Conservation (phyloP, 208 protist genomes). For the Phytomonas sp. region DNA sequence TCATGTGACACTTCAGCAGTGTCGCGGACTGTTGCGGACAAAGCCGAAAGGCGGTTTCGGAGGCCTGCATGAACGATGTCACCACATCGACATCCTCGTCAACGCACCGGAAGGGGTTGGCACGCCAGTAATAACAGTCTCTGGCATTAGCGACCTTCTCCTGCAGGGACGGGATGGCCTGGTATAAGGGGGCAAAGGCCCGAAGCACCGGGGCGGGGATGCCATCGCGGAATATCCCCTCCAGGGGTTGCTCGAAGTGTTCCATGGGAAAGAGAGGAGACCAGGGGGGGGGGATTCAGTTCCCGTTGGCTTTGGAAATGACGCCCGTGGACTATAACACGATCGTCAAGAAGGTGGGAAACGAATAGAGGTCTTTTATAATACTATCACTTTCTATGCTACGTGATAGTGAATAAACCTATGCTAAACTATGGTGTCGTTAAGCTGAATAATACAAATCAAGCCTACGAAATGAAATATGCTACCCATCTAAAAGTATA, state of each 20-base stretch:
- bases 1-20: constrained; percentile 90
- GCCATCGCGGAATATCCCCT: constrained; percentile 88
- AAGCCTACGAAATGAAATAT: background rate
- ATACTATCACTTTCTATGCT: background rate
- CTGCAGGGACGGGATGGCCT: constrained; percentile 75
- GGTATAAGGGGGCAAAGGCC: constrained; percentile 82
- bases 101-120: constrained; percentile 78
- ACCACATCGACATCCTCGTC: constrained; percentile 77
- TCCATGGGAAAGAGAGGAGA: too few relatives aligned
- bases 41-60: constrained; percentile 79
- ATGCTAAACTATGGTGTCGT: background rate
- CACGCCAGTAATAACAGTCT: constrained; percentile 89
- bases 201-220: constrained; percentile 85
- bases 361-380: constrained; percentile 4
- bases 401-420: background rate
- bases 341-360: background rate
- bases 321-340: background rate
- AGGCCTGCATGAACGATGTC: constrained; percentile 81
- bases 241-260: constrained; percentile 72
- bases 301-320: background rate
- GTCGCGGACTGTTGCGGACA: constrained; percentile 87
- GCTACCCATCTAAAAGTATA: background rate
- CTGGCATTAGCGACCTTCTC: constrained; percentile 46
- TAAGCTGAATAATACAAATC: background rate
- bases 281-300: too few relatives aligned